Evolutionary conservation across 1,284 basidiomycete species (phyloP), one percentile per base, ranked within the genome.

Genomic region (Boletus holoroseus): DNA sequence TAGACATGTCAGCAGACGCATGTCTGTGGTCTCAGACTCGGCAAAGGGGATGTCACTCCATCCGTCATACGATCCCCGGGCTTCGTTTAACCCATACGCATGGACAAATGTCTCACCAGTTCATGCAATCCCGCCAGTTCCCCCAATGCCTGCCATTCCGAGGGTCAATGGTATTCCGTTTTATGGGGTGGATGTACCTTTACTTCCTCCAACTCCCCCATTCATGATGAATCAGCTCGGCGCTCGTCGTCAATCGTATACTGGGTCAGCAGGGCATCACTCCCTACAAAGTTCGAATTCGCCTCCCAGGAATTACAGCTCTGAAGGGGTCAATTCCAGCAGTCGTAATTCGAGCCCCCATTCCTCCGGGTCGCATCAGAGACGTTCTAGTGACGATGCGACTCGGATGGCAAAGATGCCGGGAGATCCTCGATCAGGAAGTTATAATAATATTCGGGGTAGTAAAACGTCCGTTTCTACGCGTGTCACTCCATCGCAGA

Each of bases 171-270:
- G 66, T 37, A 56, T 70, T 37, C 68, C 70, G 45, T 62, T 70
- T 32, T 72, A 68, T 50, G 67, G 66, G 56, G 64, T 75, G 64
- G 76, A 80, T 44, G 78, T 79, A 76, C 83, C 85, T 11, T 71
- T 88, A 11, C 72, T 88, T 31, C 85, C 85, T n/a, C 85, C 85
- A 1, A 74, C 79, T 1, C 77, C 85, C 26, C 84, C 85, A 13
- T 88, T 88, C 67, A 86, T 88, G 82, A 75, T 82, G 69, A 78
- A 79, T 55, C 75, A 80, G 45, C 71, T 68, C 36, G 69, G 70
- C n/a, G 20, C 41, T 24, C 68, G 63, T 31, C 53, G 57, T 27
- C 57, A 57, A 27, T 60, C 58, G 41, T 59, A 53, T 32, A 55
- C 45, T 20, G 61, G 55, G 12, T 57, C 48, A 9, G 31, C 53